Base-by-base conservation (phyloP, 768 basidiomycete species). In the Termitomyces eurrhizus region DNA sequence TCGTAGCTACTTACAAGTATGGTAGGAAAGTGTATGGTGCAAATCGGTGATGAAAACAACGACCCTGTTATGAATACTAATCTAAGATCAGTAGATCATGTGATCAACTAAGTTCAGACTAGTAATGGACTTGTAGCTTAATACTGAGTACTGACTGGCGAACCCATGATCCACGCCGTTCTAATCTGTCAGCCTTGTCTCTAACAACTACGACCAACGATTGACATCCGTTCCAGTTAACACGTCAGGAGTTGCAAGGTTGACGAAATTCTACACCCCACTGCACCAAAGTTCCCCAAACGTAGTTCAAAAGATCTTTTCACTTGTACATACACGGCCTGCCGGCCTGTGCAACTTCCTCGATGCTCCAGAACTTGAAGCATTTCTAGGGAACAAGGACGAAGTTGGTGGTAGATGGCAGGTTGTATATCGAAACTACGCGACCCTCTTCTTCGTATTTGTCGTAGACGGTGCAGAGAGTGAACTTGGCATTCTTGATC, bases 401-500 rank as follows among this genome's bases (percentile, higher is more conserved):
- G 79, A 78, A 62, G 78, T 72, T 36, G 82, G 82, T 54, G 87
- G 89, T 65, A 80, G 83, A 70, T 86, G 92, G 79, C 80, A 91
- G 60, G 92, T 98, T 45, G 93, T 98, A 36, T 98, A 98, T 74
- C 80, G 96, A 55, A 93, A 87, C 73, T 98, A 98, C 72, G 96
- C 96, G 4, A 98, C 96, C 2, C 81, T 99, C 42, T 94, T 93
- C 74, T 98, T 99, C 69, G 94, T 96, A 13, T 95, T 98, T 72
- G 93, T 98, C 6, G 95, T 98, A 6, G 96, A 98, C 69, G 87
- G 88, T 32, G 91, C 93, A 18, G 97, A 99, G 77, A 98, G 95
- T 68, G 97, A 98, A 74, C 81, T 99, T 26, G 97, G 96, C 4
- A 90, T 98, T 64, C 76, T 99, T 49, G 97, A 99, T 70, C 76